A percentile compares a stretch with the other conserved stretches of the same genome.
phyloP scores from a whole-genome alignment of 2,329 filamentous ascomycete species.

The Talaromyces sp. region DNA sequence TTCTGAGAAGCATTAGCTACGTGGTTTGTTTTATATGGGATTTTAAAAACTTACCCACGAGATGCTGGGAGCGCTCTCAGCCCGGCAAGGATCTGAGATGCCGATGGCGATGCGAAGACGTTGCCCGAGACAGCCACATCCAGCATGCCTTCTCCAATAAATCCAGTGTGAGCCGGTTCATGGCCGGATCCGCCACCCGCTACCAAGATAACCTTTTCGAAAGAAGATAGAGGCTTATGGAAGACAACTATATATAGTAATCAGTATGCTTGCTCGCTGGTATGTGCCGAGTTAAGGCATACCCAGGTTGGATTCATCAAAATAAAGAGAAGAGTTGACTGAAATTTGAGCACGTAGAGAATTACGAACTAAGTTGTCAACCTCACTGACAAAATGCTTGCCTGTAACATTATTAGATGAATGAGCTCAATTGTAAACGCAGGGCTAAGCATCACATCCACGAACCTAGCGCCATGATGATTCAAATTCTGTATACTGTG shows the following conservation, averaged over 20 bases:
- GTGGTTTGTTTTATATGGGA: not conserved
- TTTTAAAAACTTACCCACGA: not conserved
- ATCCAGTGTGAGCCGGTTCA: slow-evolving; percentile 6
- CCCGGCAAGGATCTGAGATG: not conserved
- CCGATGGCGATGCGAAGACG: slow-evolving; percentile 2
- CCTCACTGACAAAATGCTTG: not conserved
- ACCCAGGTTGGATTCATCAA: not conserved
- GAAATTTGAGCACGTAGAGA: not conserved
- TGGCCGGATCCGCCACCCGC: slow-evolving; percentile 2
- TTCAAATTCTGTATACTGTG: not conserved
- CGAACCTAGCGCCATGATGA: not conserved
- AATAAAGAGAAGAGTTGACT: not conserved
- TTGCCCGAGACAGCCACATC: not conserved
- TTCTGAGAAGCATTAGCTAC: not conserved
- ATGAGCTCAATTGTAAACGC: not conserved
- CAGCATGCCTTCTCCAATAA: slow-evolving; percentile 5
- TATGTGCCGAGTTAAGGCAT: not conserved
- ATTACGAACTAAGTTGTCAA: not conserved
- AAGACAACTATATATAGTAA: not conserved
- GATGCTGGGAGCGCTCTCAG: not conserved
- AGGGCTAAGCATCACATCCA: not conserved
- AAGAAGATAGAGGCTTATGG: not conserved
- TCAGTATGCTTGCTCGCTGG: not conserved
- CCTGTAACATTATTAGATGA: not conserved
- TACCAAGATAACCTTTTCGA: not conserved